Evolutionary conservation across 2,329 filamentous ascomycete genomes (phyloP).

Genomic region (Ascochyta koolunga): DNA sequence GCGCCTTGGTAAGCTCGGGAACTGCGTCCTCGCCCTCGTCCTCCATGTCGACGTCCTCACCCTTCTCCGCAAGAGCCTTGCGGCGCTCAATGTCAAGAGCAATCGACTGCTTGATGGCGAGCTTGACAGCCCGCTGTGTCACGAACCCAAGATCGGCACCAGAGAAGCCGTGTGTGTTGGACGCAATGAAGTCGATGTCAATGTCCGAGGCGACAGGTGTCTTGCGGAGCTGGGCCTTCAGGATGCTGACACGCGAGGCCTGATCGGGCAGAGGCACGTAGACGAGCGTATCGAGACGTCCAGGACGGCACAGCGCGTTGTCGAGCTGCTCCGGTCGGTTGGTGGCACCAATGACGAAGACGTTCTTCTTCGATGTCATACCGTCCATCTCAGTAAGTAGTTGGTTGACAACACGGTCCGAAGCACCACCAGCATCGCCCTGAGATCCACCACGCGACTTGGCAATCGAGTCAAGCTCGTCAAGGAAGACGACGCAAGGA

Average conservation of each 20-base stretch:
- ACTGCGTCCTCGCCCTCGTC: conserved; percentile 87
- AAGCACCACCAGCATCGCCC: conserved; percentile 96
- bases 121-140: conserved; percentile 97
- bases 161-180: conserved; percentile 98
- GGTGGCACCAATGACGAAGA: conserved; percentile 98
- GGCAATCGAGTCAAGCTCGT: conserved; percentile 98
- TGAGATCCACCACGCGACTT: conserved; percentile 98
- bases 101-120: conserved; percentile 98
- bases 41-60: conserved; percentile 73
- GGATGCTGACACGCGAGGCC: conserved; percentile 83
- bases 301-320: conserved; percentile 95
- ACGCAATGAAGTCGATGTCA: conserved; percentile 88
- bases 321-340: conserved; percentile 99
- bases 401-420: conserved; percentile 99
- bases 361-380: conserved; percentile 99
- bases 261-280: conserved; percentile 97
- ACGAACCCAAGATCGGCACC: conserved; percentile 99
- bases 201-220: conserved; percentile 89
- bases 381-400: conserved; percentile 99
- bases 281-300: conserved; percentile 97
- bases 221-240: conserved; percentile 97
- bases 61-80: conserved; percentile 84
- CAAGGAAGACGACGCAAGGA: conserved; percentile 97
- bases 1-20: conserved; percentile 90
- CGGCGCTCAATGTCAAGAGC: conserved; percentile 83